These are phyloP conservation scores for Zostera marina DNA, from an alignment of 116 monocot species.

Conservation along the genomic window DNA sequence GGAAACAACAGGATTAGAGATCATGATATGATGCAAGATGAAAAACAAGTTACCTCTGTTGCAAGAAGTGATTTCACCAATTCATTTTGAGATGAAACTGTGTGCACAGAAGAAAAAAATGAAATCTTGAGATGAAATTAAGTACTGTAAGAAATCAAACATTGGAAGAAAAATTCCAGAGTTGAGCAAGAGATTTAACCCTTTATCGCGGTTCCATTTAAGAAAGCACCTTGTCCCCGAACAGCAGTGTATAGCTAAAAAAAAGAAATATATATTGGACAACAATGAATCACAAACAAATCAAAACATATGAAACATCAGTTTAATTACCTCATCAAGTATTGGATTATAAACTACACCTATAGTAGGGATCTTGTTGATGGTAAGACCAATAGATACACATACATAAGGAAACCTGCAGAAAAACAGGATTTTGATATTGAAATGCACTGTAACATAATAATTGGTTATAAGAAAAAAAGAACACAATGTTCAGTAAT, in stretches of 20 bases:
- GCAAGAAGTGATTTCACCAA: conserved; percentile 84
- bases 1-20: too few relatives aligned
- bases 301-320: not conserved
- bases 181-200: conserved; percentile 17
- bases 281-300: not conserved
- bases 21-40: too few relatives aligned
- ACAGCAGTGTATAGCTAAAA: conserved; percentile 52
- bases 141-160: not conserved
- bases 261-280: not conserved
- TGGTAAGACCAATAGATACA: conserved; percentile 92
- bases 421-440: conserved; percentile 2
- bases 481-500: not conserved
- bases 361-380: conserved; percentile 67
- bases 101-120: conserved; percentile 8
- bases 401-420: conserved; percentile 90
- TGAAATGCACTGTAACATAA: not conserved
- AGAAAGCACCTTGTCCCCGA: conserved; percentile 64
- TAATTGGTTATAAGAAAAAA: conserved; percentile 3
- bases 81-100: conserved; percentile 73
- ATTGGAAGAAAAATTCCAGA: not conserved
- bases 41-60: conserved; percentile 41
- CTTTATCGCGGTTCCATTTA: conserved; percentile 58
- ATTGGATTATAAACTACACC: conserved; percentile 97
- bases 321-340: conserved; percentile 51
- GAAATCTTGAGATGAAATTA: not conserved